Conservation (phyloP, 441 rosid species). For the Metrosideros polymorpha region DNA sequence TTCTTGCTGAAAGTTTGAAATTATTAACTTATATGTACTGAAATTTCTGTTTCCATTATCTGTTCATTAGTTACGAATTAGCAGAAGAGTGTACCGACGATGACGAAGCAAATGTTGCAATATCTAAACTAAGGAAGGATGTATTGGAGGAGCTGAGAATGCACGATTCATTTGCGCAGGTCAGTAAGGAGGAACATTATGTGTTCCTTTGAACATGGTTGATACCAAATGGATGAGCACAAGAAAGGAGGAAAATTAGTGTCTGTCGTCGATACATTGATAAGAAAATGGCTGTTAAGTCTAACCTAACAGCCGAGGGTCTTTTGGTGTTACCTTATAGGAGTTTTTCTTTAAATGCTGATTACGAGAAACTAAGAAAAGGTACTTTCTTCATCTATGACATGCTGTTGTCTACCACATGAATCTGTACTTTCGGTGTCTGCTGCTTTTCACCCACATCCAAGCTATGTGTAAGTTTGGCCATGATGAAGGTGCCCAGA, state of each 20-base stretch:
- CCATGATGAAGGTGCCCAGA: background rate
- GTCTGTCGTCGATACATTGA: background rate
- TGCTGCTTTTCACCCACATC: background rate
- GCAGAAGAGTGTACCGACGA: constrained; percentile 82
- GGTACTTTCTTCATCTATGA: background rate
- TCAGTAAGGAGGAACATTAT: constrained; percentile 3
- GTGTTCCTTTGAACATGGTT: background rate
- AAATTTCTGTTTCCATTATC: background rate
- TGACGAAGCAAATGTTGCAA: constrained; percentile 58
- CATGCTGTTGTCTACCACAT: background rate
- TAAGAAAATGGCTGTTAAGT: background rate
- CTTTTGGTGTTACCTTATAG: background rate
- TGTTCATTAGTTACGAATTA: constrained; percentile 40
- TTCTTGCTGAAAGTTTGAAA: background rate
- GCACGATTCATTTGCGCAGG: constrained; percentile 52
- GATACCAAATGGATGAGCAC: background rate
- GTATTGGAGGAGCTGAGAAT: constrained; percentile 53
- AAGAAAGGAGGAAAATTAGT: background rate
- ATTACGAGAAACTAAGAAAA: background rate
- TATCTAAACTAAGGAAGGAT: constrained; percentile 42
- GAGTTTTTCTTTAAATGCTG: background rate
- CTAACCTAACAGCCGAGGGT: background rate
- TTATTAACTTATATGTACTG: background rate
- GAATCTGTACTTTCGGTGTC: background rate
- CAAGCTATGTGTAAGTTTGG: background rate